Evolutionary conservation across 1,139 yeast genomes (phyloP).

Genomic region (Blastobotrys raffinosifermentans): DNA sequence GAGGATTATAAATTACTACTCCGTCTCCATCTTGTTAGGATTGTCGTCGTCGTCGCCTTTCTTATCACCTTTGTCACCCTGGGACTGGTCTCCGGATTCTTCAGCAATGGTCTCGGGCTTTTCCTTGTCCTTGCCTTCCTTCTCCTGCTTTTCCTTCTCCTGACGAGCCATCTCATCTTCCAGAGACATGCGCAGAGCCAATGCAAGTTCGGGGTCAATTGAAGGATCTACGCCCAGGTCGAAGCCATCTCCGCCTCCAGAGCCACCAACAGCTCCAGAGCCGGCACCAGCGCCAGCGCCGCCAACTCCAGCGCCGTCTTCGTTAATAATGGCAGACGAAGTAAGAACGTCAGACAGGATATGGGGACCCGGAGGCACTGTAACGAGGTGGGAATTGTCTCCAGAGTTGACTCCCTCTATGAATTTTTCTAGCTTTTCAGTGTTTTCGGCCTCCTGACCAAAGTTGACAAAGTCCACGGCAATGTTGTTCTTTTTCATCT

Average conservation of each 20-base stretch:
- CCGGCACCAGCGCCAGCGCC: constrained; percentile 45
- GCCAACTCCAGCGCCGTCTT: constrained; percentile 43
- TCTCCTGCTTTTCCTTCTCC: constrained; percentile 42
- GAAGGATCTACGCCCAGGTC: constrained; percentile 77
- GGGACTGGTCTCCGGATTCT: not conserved
- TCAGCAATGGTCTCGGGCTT: constrained; percentile 11
- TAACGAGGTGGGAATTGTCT: constrained; percentile 77
- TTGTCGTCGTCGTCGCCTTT: constrained; percentile 10
- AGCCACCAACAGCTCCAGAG: constrained; percentile 32
- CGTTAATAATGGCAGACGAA: constrained; percentile 61
- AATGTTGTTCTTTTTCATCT: constrained; percentile 87
- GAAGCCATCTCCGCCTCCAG: constrained; percentile 43
- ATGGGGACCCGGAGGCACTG: constrained; percentile 84
- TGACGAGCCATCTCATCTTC: constrained; percentile 80
- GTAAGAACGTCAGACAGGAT: constrained; percentile 69
- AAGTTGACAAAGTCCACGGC: constrained; percentile 88
- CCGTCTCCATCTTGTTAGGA: constrained; percentile 18
- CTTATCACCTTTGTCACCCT: constrained; percentile 2
- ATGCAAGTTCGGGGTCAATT: constrained; percentile 95
- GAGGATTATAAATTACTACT: constrained; percentile 5
- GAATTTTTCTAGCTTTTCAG: constrained; percentile 75
- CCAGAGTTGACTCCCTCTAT: constrained; percentile 68
- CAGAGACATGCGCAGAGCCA: constrained; percentile 80
- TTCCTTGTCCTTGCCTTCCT: constrained; percentile 14
- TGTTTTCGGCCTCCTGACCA: constrained; percentile 80